phyloP scores from a whole-genome alignment of 129 eudicot genomes.

The Pseudognaphalium luteoalbum region DNA sequence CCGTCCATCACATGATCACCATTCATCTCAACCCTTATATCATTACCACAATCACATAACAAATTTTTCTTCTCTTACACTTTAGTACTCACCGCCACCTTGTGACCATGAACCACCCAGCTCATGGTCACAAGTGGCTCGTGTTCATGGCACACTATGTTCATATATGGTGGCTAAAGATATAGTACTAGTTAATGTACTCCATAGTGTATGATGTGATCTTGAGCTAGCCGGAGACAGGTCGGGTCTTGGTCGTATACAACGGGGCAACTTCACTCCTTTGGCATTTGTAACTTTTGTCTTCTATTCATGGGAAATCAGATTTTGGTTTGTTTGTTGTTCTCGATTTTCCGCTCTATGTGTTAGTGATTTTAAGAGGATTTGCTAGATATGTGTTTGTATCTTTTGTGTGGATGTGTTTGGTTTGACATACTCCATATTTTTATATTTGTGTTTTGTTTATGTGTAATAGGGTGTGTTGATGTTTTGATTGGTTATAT shows the following conservation, averaged over 20 bases:
- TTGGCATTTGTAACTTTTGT: slow-evolving; percentile 31
- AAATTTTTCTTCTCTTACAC: slow-evolving; percentile 25
- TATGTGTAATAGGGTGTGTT: background rate
- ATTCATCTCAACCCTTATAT: slow-evolving; percentile 20
- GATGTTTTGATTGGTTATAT: background rate
- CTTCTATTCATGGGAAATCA: slow-evolving; percentile 11
- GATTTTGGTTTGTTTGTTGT: slow-evolving; percentile 32
- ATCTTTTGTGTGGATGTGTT: slow-evolving; percentile 1
- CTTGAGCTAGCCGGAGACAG: background rate
- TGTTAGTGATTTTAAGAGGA: slow-evolving; percentile 18
- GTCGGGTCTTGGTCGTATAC: slow-evolving; percentile 16
- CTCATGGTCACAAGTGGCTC: background rate
- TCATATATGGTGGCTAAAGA: slow-evolving; percentile 13
- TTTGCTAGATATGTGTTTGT: background rate
- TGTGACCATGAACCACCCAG: slow-evolving; percentile 23
- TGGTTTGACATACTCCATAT: background rate
- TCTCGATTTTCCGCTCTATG: slow-evolving; percentile 9
- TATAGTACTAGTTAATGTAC: background rate
- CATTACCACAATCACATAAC: slow-evolving; percentile 15
- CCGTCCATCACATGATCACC: slow-evolving; percentile 26
- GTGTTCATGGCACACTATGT: slow-evolving; percentile 20
- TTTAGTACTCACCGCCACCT: background rate
- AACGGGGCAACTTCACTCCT: slow-evolving; percentile 44
- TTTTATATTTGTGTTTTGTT: slow-evolving; percentile 2
- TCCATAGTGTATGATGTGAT: slow-evolving; percentile 25